Evolutionary conservation across 1,139 yeast genomes (phyloP), one percentile per base, ranked within the genome.

Genomic region (Yamadazyma taylorii): DNA sequence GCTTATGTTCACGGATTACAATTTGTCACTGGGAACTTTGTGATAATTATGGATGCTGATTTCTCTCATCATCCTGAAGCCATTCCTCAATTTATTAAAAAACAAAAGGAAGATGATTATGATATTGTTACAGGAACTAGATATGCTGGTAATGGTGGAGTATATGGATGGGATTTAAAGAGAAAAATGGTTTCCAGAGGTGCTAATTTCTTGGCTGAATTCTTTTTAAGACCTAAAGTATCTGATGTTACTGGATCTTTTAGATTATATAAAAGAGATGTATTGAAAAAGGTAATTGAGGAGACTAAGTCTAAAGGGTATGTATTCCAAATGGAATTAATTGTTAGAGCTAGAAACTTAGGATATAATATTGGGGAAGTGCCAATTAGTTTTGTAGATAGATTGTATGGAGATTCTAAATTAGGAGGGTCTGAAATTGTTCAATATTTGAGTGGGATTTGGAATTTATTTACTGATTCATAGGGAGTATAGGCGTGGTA

Each of bases 271-370:
- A 83, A 82, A 62, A 84, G 81, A 61, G 78, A 74, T 2, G 90
- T 75, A 2, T 70, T 85, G 56, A 73, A 78, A 47, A 77, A 79
- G 58, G 78, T 85, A 49, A 85, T 85, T 49, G 76, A 70, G 36
- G 85, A 74, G 38, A 84, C 92, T 38, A 75, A 79, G 60, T 79
- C 87, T 33, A 85, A 85, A 66, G 94, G 94, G 33, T 85, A 85
- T 51, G 94, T 85, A 35, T 85, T 85, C 77, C 94, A 85, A 64
- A 85, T 85, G 94, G 94, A 85, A 61, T 83, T 85, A 90, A 82
- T 84, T 81, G 94, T 84, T 27, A 75, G 92, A 48, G 94, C 94
- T 32, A 74, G 87, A 52, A 69, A 82, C 24, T 66, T 82, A 58
- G 85, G 84, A 11, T 82, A 76, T 62, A 70, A 79, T 22, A 82